Base-by-base conservation (phyloP, 352 stramenopile species). In the Phytophthora macrochlamydospora region DNA sequence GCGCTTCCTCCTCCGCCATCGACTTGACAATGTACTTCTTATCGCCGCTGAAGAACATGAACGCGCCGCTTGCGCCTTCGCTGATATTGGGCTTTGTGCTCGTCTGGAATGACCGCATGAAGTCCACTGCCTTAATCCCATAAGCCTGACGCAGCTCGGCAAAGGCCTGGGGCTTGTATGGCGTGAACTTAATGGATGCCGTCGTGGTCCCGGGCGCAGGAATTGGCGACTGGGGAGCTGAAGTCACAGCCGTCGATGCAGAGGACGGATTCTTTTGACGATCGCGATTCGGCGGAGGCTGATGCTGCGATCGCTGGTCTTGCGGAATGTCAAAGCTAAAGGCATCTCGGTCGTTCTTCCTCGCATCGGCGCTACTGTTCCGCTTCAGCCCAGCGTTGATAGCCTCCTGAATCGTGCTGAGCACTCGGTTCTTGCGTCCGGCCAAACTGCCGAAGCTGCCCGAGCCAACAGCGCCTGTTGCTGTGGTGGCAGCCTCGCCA, bases 1-100 rank as follows among this genome's bases (percentile, higher is more conserved):
- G 75, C 6, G 80, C 88, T 74, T 98, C 92, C 8, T 71, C 59
- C 42, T 95, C 77, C n/a, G 74, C 76, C 75, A 97, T 93, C 2
- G 84, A 95, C 75, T 98, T 98, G 14, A 97, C 89, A 51, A 98
- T 94, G 62, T 96, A 97, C 52, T 85, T 83, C 58, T 92, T 92
- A 69, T 97, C 90, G 3, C 89, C 87, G 50, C 81, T 95, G 62
- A 97, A 97, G 51, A 97, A 98, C 62, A 98, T 83, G 70, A 97
- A 98, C n/a, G 88, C 91, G 33, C 88, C 88, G 50, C 88, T 96
- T 6, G 89, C 86, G n/a, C 91, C 91, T 77, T 96, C 91, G 35
- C 84, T 93, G 63, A 97, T 94, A 49, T 88, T 96, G 14, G 89
- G 87, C 65, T 97, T 96, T 0, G 84, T 94, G 14, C 83, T 95